A percentile compares a stretch with the other conserved stretches of the same genome.
Evolutionary conservation across 2,329 filamentous ascomycete species (phyloP).

Genomic region (Diaporthe vexans): DNA sequence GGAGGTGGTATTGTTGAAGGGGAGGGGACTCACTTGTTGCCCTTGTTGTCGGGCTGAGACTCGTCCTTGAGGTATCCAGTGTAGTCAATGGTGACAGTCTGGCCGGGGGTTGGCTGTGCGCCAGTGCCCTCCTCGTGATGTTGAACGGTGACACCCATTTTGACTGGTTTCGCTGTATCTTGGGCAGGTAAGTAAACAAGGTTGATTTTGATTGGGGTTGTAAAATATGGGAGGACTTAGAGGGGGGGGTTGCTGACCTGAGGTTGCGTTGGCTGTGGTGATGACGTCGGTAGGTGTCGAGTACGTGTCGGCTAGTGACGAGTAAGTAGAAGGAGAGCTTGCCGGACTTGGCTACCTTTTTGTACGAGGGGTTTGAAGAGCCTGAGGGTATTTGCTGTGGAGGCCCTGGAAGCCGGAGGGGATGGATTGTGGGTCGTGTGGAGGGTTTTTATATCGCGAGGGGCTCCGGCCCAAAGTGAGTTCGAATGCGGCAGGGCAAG

Average conservation of each 20-base stretch:
- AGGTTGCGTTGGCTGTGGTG: slow-evolving; percentile 22
- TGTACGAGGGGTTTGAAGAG: slow-evolving; percentile 30
- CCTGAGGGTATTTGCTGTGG: slow-evolving; percentile 13
- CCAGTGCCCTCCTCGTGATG: slow-evolving; percentile 73
- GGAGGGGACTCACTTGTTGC: slow-evolving; percentile 72
- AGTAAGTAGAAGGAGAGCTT: slow-evolving; percentile 19
- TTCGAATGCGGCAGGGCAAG: slow-evolving; percentile 15
- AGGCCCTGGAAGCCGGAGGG: slow-evolving; percentile 16
- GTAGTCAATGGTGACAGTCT: slow-evolving; percentile 90
- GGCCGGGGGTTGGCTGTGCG: slow-evolving; percentile 72
- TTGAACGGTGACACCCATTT: slow-evolving; percentile 82
- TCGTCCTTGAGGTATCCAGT: slow-evolving; percentile 86
- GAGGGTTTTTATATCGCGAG: slow-evolving; percentile 39
- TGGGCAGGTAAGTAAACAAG: slow-evolving; percentile 28
- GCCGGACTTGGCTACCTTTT: slow-evolving; percentile 19
- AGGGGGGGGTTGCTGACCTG: slow-evolving; percentile 37
- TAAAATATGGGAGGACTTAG: slow-evolving; percentile 27
- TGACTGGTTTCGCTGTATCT: slow-evolving; percentile 46
- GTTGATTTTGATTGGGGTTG: slow-evolving; percentile 25
- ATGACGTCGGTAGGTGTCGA: slow-evolving; percentile 32
- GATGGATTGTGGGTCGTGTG: slow-evolving; percentile 39
- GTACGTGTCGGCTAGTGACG: slow-evolving; percentile 26
- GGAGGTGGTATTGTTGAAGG: neutral
- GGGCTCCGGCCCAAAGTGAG: slow-evolving; percentile 7
- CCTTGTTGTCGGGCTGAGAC: slow-evolving; percentile 73